These are phyloP conservation scores for Tricholoma bakamatsutake DNA, from an alignment of 768 basidiomycete species.

Conservation along the genomic window DNA sequence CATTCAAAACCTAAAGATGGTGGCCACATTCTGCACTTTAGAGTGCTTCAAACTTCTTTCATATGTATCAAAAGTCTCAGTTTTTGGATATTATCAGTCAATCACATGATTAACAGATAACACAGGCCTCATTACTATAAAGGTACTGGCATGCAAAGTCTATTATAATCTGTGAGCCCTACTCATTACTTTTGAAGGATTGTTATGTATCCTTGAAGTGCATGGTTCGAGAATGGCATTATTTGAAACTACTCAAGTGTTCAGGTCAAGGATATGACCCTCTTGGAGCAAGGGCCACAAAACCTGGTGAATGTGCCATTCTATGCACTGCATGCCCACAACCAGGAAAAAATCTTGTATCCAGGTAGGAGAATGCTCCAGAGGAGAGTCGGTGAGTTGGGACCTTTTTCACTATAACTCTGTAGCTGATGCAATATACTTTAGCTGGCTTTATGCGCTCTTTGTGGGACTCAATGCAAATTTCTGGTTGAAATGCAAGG, in stretches of 20 bases:
- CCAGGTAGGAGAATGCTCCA: conserved; percentile 16
- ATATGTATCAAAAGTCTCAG: conserved; percentile 23
- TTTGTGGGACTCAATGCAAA: too few species aligned
- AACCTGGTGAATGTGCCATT: conserved; percentile 22
- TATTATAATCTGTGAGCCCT: background rate
- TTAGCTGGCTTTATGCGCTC: background rate
- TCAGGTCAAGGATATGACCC: conserved; percentile 21
- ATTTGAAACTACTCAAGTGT: conserved; percentile 22
- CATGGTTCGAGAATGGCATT: conserved; percentile 17
- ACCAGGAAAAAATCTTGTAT: conserved; percentile 23
- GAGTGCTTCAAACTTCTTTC: conserved; percentile 20
- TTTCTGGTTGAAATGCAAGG: background rate
- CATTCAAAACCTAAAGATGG: conserved; percentile 18
- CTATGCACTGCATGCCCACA: conserved; percentile 31
- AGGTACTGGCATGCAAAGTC: background rate
- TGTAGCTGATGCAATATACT: background rate
- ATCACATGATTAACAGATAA: conserved; percentile 20
- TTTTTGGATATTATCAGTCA: conserved; percentile 21
- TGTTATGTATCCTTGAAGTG: conserved; percentile 17
- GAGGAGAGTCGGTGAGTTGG: conserved; percentile 10
- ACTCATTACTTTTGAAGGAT: conserved; percentile 6
- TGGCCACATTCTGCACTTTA: conserved; percentile 19
- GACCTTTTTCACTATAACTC: background rate
- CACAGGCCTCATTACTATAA: background rate
- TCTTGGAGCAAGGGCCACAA: conserved; percentile 12